Evolutionary conservation across 2,329 filamentous ascomycete genomes (phyloP), one percentile per base, ranked within the genome.

Genomic region (Scolecobasidium constrictum): DNA sequence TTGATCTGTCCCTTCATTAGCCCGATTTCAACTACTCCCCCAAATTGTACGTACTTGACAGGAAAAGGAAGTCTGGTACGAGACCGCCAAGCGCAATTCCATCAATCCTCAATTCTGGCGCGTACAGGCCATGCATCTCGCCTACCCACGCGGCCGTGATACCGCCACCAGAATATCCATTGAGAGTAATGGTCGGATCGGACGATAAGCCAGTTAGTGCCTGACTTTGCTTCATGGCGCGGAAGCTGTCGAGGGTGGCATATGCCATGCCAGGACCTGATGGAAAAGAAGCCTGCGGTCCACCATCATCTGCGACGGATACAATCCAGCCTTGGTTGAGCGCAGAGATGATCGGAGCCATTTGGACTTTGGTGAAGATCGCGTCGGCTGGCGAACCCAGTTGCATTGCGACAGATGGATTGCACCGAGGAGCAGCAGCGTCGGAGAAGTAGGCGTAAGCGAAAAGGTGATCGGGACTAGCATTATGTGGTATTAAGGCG

Each of bases 71-170:
- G 16, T 69, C 66, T 0, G 68, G 59, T 0, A 66, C 61, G 4
- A 69, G 47, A 0, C 72, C 72, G 3, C 73, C 72, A 0, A 75
- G 47, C 0, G 68, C 72, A 1, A 63, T 66, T 3, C 71, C 72
- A 1, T 57, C 57, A 22, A 77, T 61, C 2, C 59, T 54, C 4
- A 77, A 53, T 28, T 75, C 71, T 0, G 73, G 71, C 0, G 73
- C 73, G 46, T 77, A 77, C 4, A 58, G 56, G 1, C 61, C 56
- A 35, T 72, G 69, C 15, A 36, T 36, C 17, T 19, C 18, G 11
- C 37, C 11, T 21, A 23, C 19, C 37, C 37, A 39, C 23, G 17
- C 9, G 6, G n/a, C 37, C 11, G 37, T 23, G n/a, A 21, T 21
- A 13, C 17, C 37, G 21, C 37, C 20, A 6, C 15, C 37, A n/a